A percentile compares a stretch with the other conserved stretches of the same genome.
Conservation (phyloP, 129 eudicot genomes). For the Arctium lappa region DNA sequence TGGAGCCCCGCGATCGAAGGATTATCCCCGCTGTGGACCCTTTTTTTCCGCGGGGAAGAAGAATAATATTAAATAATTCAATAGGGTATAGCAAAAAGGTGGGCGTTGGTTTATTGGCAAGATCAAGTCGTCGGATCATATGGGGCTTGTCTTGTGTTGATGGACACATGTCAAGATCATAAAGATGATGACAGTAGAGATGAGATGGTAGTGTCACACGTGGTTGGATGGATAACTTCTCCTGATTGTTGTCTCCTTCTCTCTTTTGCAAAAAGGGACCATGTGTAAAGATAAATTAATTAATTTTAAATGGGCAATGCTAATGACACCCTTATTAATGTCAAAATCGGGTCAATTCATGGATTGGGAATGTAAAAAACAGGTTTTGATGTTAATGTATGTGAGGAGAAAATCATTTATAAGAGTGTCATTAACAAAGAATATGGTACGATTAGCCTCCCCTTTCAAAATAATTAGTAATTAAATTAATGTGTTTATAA, state of each 20-base stretch:
- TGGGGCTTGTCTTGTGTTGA: neutral
- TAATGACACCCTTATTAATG: too few relatives aligned
- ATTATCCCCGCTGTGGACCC: too few relatives aligned
- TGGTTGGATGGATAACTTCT: constrained; percentile 40
- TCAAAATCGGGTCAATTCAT: too few relatives aligned
- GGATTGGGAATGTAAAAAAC: too few relatives aligned
- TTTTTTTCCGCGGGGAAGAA: neutral
- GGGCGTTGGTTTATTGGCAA: constrained; percentile 27
- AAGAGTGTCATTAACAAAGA: too few relatives aligned
- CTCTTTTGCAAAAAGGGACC: constrained; percentile 20
- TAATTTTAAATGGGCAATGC: too few relatives aligned
- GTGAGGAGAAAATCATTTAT: too few relatives aligned
- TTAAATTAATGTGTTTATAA: too few relatives aligned
- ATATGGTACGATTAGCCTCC: too few relatives aligned
- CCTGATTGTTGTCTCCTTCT: constrained; percentile 11
- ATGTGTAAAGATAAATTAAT: neutral
- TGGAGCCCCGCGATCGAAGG: too few relatives aligned
- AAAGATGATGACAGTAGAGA: neutral
- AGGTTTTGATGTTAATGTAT: too few relatives aligned
- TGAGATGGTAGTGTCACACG: constrained; percentile 25
- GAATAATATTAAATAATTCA: constrained; percentile 7
- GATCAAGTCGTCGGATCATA: constrained; percentile 34
- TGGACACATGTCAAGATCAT: constrained; percentile 37
- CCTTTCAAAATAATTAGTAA: too few relatives aligned
- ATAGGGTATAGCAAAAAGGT: constrained; percentile 4